Conservation (phyloP, 495 filamentous ascomycete species). For the Choiromyces venosus region DNA sequence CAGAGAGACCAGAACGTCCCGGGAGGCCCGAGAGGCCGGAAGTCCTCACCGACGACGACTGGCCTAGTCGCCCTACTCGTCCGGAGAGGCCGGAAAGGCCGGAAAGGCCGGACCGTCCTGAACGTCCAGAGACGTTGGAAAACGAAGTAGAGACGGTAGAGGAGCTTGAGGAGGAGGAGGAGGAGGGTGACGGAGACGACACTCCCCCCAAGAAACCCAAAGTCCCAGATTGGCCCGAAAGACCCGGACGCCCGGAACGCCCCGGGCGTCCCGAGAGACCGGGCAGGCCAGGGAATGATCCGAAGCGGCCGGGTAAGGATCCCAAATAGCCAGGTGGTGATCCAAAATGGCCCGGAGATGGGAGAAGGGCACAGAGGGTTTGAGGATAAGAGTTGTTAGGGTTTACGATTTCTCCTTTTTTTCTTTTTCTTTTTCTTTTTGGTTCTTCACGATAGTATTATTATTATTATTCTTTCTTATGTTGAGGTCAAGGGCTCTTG, state of each 20-base stretch:
- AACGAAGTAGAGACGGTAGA: background rate
- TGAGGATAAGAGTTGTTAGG: background rate
- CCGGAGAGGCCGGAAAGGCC: no score
- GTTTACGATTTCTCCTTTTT: background rate
- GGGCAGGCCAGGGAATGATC: background rate
- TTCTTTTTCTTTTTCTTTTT: background rate
- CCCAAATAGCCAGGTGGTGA: no score
- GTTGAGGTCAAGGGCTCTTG: background rate
- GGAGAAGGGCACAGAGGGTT: slow-evolving; percentile 20
- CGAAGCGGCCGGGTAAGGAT: no score
- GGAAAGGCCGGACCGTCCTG: background rate
- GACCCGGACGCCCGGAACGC: background rate
- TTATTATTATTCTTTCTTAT: background rate
- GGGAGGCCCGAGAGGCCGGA: background rate
- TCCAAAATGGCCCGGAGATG: background rate
- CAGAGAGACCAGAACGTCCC: background rate
- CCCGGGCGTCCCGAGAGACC: background rate
- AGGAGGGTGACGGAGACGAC: background rate
- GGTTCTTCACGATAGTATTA: background rate
- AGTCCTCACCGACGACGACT: no score
- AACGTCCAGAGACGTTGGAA: background rate
- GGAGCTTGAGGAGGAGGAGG: background rate
- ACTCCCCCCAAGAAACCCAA: background rate
- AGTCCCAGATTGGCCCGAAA: background rate
- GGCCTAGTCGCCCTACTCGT: no score